Evolutionary conservation across 2,329 filamentous ascomycete species (phyloP).

Genomic region (Curvularia verruculosa): DNA sequence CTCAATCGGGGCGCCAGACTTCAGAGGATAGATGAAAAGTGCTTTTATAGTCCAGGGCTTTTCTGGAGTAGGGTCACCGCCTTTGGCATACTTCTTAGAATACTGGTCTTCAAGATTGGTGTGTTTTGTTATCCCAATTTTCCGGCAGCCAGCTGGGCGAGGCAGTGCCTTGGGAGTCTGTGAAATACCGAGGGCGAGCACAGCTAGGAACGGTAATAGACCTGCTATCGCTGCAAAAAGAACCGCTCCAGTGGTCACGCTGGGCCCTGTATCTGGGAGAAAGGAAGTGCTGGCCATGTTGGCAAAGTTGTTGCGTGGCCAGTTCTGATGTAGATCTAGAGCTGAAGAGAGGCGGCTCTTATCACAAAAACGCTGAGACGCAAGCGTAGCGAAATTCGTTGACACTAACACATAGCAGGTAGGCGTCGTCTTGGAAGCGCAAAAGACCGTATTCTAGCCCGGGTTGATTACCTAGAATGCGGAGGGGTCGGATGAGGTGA

Average conservation of each 20-base stretch:
- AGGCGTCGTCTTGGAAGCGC: slow-evolving; percentile 10
- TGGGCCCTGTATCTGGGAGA: slow-evolving; percentile 20
- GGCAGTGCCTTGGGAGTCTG: slow-evolving; percentile 31
- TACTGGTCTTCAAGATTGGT: slow-evolving; percentile 65
- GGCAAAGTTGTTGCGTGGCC: slow-evolving; percentile 8
- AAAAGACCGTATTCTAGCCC: not conserved
- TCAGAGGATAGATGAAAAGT: slow-evolving; percentile 81
- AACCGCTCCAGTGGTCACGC: slow-evolving; percentile 25
- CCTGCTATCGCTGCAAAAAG: slow-evolving; percentile 20
- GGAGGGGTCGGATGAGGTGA: slow-evolving; percentile 11
- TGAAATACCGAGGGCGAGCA: slow-evolving; percentile 32
- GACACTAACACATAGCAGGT: slow-evolving; percentile 20
- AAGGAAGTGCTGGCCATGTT: slow-evolving; percentile 28
- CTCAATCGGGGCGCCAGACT: slow-evolving; percentile 80
- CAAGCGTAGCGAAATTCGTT: slow-evolving; percentile 5
- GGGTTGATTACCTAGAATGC: not conserved
- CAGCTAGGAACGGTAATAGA: slow-evolving; percentile 27
- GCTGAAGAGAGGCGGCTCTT: slow-evolving; percentile 17
- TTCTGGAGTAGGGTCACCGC: slow-evolving; percentile 31
- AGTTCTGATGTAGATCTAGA: slow-evolving; percentile 1
- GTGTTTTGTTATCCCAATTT: slow-evolving; percentile 55
- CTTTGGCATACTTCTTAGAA: slow-evolving; percentile 55
- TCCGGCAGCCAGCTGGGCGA: slow-evolving; percentile 57
- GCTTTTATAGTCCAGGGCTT: slow-evolving; percentile 63
- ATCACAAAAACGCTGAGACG: slow-evolving; percentile 22